Evolutionary conservation across 257 asterid genomes (phyloP), one percentile per base, ranked within the genome.

Genomic region (Fraxinus quadrangulata): DNA sequence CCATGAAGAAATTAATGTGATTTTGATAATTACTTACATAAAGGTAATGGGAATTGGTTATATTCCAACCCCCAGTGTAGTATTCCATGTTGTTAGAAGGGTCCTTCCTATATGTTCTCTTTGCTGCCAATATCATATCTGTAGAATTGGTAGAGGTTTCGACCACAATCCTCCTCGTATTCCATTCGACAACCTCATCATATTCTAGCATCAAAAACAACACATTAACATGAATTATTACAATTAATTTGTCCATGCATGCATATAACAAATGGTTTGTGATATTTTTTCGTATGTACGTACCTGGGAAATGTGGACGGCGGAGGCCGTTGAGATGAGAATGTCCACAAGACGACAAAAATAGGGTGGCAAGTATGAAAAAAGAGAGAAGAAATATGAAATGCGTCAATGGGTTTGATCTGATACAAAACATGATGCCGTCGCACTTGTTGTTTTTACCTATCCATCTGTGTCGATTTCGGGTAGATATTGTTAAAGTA

Each of bases 21-120:
- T 59, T 59, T 21, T 56, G 67, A 6, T 14, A 21, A 59, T 59
- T 26, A 72, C 85, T 81, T 39, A 84, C 87, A 67, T 0, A 42
- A 1, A 78, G 12, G 51, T 84, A 81, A 59, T 84, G 79, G 6
- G 63, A 16, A 39, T 78, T 23, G 49, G 79, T 70, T 14, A 81
- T 63, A 70, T 81, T 79, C 87, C 87, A 84, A 67, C 85, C 87
- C 37, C 87, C 85, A n/a, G 71, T 72, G 77, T 84, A 84, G 34
- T 65, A 81, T 5, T 42, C 16, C 33, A 78, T 75, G 77, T 9
- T 21, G 49, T 75, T 30, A 10, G 54, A 24, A 34, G 87, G 87
- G 76, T 84, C 87, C 73, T 33, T 74, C 69, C 87, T 36, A 23
- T 30, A 73, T 3, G 87, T 84, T 77, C 81, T 81, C 0, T 81